phyloP scores from a whole-genome alignment of 2,329 filamentous ascomycete genomes.

The Cordyceps javanica region DNA sequence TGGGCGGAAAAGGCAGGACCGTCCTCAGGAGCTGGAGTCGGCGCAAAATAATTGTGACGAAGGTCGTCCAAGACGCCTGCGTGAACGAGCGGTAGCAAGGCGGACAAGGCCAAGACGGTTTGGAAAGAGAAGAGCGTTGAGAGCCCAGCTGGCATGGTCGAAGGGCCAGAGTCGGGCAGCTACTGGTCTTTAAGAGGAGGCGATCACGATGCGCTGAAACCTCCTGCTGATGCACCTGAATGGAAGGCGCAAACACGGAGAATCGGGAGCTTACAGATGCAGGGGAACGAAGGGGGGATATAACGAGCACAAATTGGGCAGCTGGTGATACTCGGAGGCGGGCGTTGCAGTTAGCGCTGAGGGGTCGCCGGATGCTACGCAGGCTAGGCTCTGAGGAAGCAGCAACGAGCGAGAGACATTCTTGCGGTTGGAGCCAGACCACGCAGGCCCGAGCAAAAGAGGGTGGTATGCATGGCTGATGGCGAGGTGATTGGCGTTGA shows the following conservation, averaged over 20 bases:
- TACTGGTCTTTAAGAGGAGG: constrained; percentile 25
- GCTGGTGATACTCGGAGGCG: constrained; percentile 8
- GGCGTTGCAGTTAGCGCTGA: constrained; percentile 8
- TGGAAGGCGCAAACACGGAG: neutral
- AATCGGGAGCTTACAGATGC: neutral
- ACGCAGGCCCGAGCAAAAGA: neutral
- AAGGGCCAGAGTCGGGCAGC: constrained; percentile 19
- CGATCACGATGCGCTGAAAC: constrained; percentile 30
- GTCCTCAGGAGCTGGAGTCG: constrained; percentile 54
- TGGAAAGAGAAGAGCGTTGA: constrained; percentile 22
- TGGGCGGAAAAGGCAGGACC: constrained; percentile 53
- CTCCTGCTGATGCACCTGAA: constrained; percentile 33
- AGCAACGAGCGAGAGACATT: neutral
- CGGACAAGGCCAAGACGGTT: constrained; percentile 22
- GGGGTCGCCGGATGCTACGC: neutral
- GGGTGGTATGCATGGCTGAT: neutral
- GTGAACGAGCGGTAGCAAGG: constrained; percentile 23
- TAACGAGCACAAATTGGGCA: neutral
- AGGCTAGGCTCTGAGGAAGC: neutral
- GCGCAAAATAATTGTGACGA: constrained; percentile 20
- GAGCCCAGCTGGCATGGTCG: constrained; percentile 35
- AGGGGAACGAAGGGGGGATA: constrained; percentile 7
- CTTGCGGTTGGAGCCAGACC: neutral
- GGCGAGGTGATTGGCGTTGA: constrained; percentile 6
- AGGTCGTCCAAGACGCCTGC: constrained; percentile 19